Evolutionary conservation across 306 rosid species (phyloP).

Genomic region (Quercus suber): DNA sequence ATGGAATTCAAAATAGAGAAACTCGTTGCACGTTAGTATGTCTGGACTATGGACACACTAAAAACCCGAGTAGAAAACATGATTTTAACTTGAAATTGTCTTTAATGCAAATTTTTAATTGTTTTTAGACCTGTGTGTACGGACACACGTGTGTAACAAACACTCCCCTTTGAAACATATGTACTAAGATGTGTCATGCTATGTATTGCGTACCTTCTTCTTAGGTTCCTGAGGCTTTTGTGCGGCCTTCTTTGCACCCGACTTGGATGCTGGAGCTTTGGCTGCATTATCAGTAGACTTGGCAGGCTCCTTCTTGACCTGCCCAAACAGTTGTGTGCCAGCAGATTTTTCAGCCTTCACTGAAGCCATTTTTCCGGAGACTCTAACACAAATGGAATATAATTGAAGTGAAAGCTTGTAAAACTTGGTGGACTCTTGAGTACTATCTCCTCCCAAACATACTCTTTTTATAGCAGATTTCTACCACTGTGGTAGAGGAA

Average conservation of each 20-base stretch:
- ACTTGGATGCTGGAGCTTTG: slow-evolving; percentile 44
- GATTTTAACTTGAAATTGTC: too few relatives aligned
- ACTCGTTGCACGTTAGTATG: too few relatives aligned
- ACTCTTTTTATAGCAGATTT: slow-evolving; percentile 19
- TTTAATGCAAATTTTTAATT: too few relatives aligned
- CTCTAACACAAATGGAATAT: background rate
- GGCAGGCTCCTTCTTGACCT: slow-evolving; percentile 46
- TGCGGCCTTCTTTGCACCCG: slow-evolving; percentile 53
- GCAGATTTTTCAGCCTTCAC: slow-evolving; percentile 38
- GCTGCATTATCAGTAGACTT: slow-evolving; percentile 25
- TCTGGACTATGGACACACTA: too few relatives aligned
- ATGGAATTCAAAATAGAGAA: too few relatives aligned
- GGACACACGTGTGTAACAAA: too few relatives aligned
- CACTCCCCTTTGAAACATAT: too few relatives aligned
- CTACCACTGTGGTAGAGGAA: slow-evolving; percentile 8
- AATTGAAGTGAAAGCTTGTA: background rate
- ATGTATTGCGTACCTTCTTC: slow-evolving; percentile 45
- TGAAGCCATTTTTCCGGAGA: slow-evolving; percentile 30
- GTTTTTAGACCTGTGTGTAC: too few relatives aligned
- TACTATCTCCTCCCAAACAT: background rate
- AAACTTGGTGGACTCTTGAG: background rate
- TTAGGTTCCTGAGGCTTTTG: slow-evolving; percentile 58
- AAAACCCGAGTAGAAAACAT: too few relatives aligned
- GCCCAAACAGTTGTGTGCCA: slow-evolving; percentile 43
- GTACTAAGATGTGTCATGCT: background rate